A percentile compares a stretch with the other conserved stretches of the same genome.
Evolutionary conservation across 2,329 filamentous ascomycete species (phyloP).

Genomic region (Fusarium sp.): DNA sequence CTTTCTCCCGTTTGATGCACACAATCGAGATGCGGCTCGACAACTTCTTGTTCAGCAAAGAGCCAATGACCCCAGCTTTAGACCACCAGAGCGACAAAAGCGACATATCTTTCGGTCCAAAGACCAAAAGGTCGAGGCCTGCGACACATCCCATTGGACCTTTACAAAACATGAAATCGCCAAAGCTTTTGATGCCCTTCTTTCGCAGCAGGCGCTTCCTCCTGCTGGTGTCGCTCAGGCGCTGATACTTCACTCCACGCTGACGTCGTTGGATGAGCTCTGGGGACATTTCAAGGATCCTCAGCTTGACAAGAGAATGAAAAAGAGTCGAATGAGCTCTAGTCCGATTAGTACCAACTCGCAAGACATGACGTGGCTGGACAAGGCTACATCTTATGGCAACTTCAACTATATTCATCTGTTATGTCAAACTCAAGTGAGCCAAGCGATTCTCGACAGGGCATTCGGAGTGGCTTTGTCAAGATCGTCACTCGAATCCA

Average conservation of each 20-base stretch:
- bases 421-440: conserved; percentile 9
- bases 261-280: conserved; percentile 16
- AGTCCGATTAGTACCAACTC: not conserved
- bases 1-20: conserved; percentile 1
- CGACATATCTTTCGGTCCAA: conserved; percentile 15
- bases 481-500: not conserved
- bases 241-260: not conserved
- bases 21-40: conserved; percentile 10
- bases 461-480: conserved; percentile 17
- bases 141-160: conserved; percentile 12
- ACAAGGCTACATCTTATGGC: not conserved
- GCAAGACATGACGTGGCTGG: conserved; percentile 3
- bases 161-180: conserved; percentile 31
- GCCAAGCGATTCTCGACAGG: conserved; percentile 7
- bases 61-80: conserved; percentile 1
- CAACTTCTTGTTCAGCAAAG: conserved; percentile 14
- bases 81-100: conserved; percentile 3
- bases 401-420: conserved; percentile 25
- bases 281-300: conserved; percentile 22
- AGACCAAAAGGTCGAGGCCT: conserved; percentile 2
- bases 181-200: conserved; percentile 3
- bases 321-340: not conserved
- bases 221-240: conserved; percentile 24
- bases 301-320: conserved; percentile 27
- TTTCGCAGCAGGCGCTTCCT: not conserved